Base-by-base conservation (phyloP, 2,329 filamentous ascomycete genomes). In the Neonectria magnoliae region DNA sequence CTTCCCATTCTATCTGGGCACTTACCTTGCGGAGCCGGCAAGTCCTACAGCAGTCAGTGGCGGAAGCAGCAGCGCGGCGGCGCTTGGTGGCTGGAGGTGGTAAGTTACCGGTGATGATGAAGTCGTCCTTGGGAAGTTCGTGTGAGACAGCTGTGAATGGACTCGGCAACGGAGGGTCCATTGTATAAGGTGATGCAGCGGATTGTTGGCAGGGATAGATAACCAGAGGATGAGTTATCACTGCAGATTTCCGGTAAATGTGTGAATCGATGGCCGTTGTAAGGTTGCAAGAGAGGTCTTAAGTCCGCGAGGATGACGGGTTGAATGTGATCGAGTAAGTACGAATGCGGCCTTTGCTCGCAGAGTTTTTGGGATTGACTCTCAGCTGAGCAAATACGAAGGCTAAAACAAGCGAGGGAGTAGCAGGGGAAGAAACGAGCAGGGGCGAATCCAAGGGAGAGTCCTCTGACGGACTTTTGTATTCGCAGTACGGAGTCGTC, bases 21-120 rank as follows among this genome's bases (percentile, higher is more conserved):
- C 20, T 68, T 64, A 80, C 79, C 77, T 81, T 81, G 66, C 79
- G 76, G 45, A 81, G 64, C 18, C 78, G 72, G 66, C 79, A 81
- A 22, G 78, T 81, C 61, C 76, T 78, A 68, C 78, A 81, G 62
- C 78, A 79, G 42, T 78, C 75, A 47, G 69, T 62, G 38, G 71
- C 36, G 38, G 67, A 58, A 22, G 74, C 62, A 18, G 75, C 72
- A 2, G 72, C 74, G 16, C 77, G 76, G 53, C 77, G 76, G 25
- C 77, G 76, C 61, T 79, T 80, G n/a, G 67, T 63, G 29, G 73
- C 65, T 29, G 73, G 67, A 14, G 70, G 36, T 13, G 68, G 68
- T 31, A 66, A 60, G 6, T 65, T 61, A 22, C 71, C 58, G 51
- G 69, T 29, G 42, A 65, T 53, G 59, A 53, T 44, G 33, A 25